Evolutionary conservation across 495 filamentous ascomycete species (phyloP).

Genomic region (Podospora anserina): DNA sequence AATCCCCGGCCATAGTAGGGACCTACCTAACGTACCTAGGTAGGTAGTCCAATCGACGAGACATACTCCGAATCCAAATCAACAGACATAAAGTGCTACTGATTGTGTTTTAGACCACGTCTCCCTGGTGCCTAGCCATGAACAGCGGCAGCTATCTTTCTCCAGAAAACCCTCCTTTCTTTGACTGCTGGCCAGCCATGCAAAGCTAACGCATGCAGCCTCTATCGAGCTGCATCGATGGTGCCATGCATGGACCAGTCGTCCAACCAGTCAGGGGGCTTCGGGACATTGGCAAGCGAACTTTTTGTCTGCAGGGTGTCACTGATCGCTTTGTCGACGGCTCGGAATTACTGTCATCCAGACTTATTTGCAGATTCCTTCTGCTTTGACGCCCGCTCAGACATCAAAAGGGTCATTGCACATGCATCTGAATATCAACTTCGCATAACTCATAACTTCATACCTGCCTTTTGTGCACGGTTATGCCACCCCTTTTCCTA

Average conservation of each 20-base stretch:
- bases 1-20: background rate
- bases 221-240: conserved; percentile 13
- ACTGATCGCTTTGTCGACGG: background rate
- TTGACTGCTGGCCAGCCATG: conserved; percentile 3
- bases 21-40: no score
- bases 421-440: background rate
- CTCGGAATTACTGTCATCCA: background rate
- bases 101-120: background rate
- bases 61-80: no score
- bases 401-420: background rate
- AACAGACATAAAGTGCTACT: background rate
- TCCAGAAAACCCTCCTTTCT: background rate
- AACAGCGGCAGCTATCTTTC: background rate
- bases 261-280: conserved; percentile 14
- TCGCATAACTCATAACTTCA: background rate
- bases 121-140: background rate
- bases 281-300: conserved; percentile 24
- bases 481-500: background rate
- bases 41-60: no score
- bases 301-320: conserved; percentile 16
- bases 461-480: background rate
- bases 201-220: conserved; percentile 13
- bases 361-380: background rate
- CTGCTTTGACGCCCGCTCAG: background rate
- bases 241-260: conserved; percentile 15